Percentiles rank a stretch among this genome's conserved stretches.
Evolutionary conservation across 805 yeast genomes (phyloP).

Genomic region (Tetrapisispora taiwanensis): DNA sequence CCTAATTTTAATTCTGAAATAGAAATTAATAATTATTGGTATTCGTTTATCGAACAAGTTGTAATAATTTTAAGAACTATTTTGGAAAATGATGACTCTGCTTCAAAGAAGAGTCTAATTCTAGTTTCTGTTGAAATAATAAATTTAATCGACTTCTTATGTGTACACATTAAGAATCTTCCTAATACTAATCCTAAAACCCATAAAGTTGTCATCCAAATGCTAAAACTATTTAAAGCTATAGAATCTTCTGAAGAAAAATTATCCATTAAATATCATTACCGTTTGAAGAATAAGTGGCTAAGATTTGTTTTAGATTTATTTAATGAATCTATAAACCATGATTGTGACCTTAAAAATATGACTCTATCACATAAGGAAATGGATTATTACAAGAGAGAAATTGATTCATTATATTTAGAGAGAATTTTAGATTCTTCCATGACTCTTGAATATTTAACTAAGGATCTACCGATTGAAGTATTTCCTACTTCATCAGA

Average conservation of each 20-base stretch:
- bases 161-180: conserved; percentile 13
- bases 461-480: conserved; percentile 46
- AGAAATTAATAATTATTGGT: conserved; percentile 12
- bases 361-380: conserved; percentile 22
- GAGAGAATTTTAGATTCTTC: conserved; percentile 54
- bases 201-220: conserved; percentile 20
- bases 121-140: conserved; percentile 25
- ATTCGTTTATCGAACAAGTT: conserved; percentile 34
- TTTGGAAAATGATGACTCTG: conserved; percentile 22
- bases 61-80: conserved; percentile 35
- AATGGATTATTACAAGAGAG: conserved; percentile 28
- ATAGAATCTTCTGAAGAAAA: conserved; percentile 15
- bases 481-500: conserved; percentile 43
- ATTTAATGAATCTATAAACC: conserved; percentile 41
- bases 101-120: conserved; percentile 14
- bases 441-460: conserved; percentile 41
- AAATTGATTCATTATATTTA: conserved; percentile 37
- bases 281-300: conserved; percentile 36
- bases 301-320: conserved; percentile 40
- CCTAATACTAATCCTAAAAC: conserved; percentile 10
- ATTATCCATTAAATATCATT: conserved; percentile 32
- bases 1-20: conserved; percentile 14
- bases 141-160: conserved; percentile 23
- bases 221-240: conserved; percentile 21
- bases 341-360: conserved; percentile 25